These are phyloP conservation scores for Russula earlei DNA, from an alignment of 768 basidiomycete genomes.

Conservation along the genomic window DNA sequence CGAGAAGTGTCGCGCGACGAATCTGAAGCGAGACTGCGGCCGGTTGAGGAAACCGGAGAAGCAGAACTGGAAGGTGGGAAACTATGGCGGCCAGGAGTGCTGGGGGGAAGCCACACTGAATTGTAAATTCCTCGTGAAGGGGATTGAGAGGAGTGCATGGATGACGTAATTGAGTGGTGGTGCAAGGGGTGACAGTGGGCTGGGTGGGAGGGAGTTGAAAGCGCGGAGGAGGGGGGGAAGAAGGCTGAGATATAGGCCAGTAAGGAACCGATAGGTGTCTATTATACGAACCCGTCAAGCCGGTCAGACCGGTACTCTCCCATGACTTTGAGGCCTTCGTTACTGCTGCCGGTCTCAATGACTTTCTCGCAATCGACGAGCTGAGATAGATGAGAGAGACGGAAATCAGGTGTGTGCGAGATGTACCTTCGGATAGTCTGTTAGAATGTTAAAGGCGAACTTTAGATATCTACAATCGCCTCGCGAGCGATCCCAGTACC, in stretches of 20 bases:
- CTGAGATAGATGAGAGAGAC: constrained; percentile 1
- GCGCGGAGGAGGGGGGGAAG: constrained; percentile 62
- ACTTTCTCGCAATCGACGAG: constrained; percentile 15
- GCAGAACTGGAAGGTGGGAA: constrained; percentile 27
- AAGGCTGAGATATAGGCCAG: constrained; percentile 25
- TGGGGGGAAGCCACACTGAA: constrained; percentile 51
- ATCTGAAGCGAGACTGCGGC: constrained; percentile 11
- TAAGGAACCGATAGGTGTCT: not conserved
- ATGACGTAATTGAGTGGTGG: constrained; percentile 72
- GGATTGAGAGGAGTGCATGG: constrained; percentile 73
- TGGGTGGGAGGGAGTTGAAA: constrained; percentile 56
- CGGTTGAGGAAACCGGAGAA: constrained; percentile 23
- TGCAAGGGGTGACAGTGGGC: constrained; percentile 53
- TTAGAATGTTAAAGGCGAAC: constrained; percentile 68
- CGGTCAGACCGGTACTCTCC: constrained; percentile 69
- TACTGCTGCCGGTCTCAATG: constrained; percentile 9
- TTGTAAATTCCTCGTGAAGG: constrained; percentile 48
- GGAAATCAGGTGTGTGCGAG: not conserved
- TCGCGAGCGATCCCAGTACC: constrained; percentile 51
- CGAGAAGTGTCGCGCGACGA: constrained; percentile 19
- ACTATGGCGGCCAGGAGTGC: constrained; percentile 22
- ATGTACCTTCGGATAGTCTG: constrained; percentile 71
- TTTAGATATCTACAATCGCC: constrained; percentile 76
- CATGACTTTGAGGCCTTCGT: constrained; percentile 36
- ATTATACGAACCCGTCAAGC: constrained; percentile 48